Evolutionary conservation across 768 basidiomycete genomes (phyloP).

Genomic region (Suillus occidentalis): DNA sequence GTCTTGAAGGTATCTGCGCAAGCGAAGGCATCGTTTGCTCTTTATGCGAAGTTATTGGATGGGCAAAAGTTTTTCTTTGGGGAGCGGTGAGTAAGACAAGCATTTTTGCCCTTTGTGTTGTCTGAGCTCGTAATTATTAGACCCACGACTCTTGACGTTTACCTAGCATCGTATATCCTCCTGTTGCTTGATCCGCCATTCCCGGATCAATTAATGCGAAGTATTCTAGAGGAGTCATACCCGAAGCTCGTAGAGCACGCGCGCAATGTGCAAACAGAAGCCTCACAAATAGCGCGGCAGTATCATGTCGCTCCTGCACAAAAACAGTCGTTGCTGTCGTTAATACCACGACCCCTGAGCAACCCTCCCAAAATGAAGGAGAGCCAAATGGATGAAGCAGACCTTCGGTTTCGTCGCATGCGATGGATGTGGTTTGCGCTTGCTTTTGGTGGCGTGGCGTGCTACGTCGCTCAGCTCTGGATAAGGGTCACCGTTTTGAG

Average conservation of each 20-base stretch:
- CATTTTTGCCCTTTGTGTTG: background rate
- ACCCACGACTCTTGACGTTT: constrained; percentile 60
- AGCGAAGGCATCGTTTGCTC: constrained; percentile 54
- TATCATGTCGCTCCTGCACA: constrained; percentile 19
- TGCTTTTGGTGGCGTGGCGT: constrained; percentile 42
- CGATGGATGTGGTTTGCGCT: constrained; percentile 55
- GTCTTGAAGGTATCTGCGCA: constrained; percentile 50
- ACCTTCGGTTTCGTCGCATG: constrained; percentile 46
- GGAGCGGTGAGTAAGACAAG: constrained; percentile 40
- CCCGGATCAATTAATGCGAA: constrained; percentile 58
- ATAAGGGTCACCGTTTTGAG: constrained; percentile 4
- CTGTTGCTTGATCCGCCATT: constrained; percentile 58
- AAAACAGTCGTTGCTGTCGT: constrained; percentile 37
- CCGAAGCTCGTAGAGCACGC: constrained; percentile 61
- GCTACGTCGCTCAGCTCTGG: constrained; percentile 32
- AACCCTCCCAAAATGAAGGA: constrained; percentile 12
- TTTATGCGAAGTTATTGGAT: constrained; percentile 57
- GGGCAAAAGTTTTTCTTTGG: constrained; percentile 51
- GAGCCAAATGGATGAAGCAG: constrained; percentile 35
- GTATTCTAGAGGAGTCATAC: constrained; percentile 55
- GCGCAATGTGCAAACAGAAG: constrained; percentile 42
- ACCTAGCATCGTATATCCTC: constrained; percentile 68
- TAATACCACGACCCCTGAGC: constrained; percentile 36
- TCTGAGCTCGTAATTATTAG: constrained; percentile 41
- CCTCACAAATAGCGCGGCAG: constrained; percentile 26